Evolutionary conservation across 2,329 filamentous ascomycete species (phyloP).

Genomic region (Penicillium sp.): DNA sequence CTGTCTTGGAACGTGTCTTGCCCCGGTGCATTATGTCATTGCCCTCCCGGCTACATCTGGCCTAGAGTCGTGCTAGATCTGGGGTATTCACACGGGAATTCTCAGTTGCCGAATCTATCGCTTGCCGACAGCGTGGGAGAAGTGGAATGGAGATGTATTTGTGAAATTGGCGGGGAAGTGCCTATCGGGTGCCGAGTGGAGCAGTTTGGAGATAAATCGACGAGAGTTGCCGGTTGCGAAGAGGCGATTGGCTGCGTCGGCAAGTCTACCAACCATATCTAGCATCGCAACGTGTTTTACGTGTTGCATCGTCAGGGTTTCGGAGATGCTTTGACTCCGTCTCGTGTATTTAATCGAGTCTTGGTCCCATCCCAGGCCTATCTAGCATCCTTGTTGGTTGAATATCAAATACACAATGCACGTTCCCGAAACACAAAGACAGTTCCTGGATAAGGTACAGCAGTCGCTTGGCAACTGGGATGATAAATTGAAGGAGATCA

Average conservation of each 20-base stretch:
- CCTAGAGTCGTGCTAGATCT: background rate
- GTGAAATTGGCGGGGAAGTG: conserved; percentile 11
- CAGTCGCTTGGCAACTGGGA: conserved; percentile 22
- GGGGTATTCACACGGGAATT: conserved; percentile 2
- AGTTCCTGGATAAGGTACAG: conserved; percentile 26
- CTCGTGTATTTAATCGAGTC: background rate
- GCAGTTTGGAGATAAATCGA: background rate
- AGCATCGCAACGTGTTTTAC: conserved; percentile 5
- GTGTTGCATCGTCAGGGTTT: background rate
- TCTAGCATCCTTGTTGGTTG: background rate
- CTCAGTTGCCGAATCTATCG: background rate
- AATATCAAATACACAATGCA: conserved; percentile 16
- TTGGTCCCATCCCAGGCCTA: background rate
- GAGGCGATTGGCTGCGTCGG: conserved; percentile 27
- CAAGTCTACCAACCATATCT: conserved; percentile 11
- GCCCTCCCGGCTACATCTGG: background rate
- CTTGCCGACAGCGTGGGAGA: background rate
- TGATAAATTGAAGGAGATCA: conserved; percentile 20
- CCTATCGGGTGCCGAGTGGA: conserved; percentile 14
- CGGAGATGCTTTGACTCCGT: background rate
- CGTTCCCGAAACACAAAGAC: conserved; percentile 21
- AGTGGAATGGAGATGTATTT: background rate
- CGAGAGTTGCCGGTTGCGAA: conserved; percentile 8
- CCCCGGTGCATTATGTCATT: conserved; percentile 20
- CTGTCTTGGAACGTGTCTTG: conserved; percentile 27